These are phyloP conservation scores for Cicer judaicum DNA, from an alignment of 306 rosid species.

Conservation along the genomic window DNA sequence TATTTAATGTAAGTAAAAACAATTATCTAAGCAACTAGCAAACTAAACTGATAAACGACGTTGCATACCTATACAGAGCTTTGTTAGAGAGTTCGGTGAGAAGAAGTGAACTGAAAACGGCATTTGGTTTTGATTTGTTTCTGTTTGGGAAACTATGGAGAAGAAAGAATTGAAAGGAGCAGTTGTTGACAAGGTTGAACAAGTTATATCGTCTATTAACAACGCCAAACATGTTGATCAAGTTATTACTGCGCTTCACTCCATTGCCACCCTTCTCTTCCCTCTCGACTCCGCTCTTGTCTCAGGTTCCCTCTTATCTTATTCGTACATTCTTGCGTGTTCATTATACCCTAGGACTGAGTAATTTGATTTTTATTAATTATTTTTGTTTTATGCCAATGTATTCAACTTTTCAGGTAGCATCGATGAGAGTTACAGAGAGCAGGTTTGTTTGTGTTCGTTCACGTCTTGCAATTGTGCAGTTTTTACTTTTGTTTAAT, in stretches of 20 bases:
- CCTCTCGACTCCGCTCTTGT: constrained; percentile 67
- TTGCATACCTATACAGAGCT: not conserved
- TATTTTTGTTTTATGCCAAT: not conserved
- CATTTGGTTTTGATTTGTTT: not conserved
- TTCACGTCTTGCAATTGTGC: constrained; percentile 37
- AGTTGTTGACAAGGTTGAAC: constrained; percentile 58
- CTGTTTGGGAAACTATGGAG: constrained; percentile 21
- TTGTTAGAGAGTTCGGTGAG: not conserved
- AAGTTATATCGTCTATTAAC: constrained; percentile 63
- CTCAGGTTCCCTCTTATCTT: constrained; percentile 56
- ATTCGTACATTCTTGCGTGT: not conserved
- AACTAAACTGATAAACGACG: too few species aligned
- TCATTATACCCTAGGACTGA: not conserved
- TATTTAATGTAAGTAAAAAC: too few species aligned
- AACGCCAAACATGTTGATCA: constrained; percentile 78
- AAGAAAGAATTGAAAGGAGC: constrained; percentile 57
- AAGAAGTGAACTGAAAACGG: not conserved
- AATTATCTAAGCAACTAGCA: too few species aligned
- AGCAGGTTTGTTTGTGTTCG: constrained; percentile 58
- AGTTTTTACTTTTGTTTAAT: not conserved
- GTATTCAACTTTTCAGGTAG: constrained; percentile 59
- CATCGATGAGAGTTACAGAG: constrained; percentile 60
- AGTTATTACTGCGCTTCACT: constrained; percentile 74
- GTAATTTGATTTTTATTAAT: not conserved
- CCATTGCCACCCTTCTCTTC: constrained; percentile 71